Evolutionary conservation across 345 rosid species (phyloP).

Genomic region (Hibiscus tridactylites): DNA sequence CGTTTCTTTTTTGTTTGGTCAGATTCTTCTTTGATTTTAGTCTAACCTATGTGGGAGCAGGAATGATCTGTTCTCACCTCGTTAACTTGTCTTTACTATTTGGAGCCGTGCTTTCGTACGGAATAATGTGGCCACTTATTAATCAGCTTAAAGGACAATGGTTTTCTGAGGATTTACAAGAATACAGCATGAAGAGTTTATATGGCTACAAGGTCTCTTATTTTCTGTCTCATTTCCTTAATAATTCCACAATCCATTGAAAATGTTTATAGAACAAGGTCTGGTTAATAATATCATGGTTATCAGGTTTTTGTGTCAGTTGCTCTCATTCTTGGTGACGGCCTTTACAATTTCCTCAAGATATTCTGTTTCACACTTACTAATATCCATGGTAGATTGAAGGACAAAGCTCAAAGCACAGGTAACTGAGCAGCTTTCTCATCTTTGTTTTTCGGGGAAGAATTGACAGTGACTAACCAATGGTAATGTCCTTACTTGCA

Average conservation of each 20-base stretch:
- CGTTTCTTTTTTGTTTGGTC: neutral
- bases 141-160: slow-evolving; percentile 61
- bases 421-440: slow-evolving; percentile 8
- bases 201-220: slow-evolving; percentile 84
- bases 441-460: neutral
- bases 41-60: slow-evolving; percentile 81
- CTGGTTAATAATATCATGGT: neutral
- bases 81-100: slow-evolving; percentile 78
- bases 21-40: slow-evolving; percentile 88
- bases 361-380: slow-evolving; percentile 39
- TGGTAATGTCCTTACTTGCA: neutral
- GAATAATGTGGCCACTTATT: slow-evolving; percentile 90
- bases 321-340: slow-evolving; percentile 85
- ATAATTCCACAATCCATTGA: neutral
- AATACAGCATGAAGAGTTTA: slow-evolving; percentile 75
- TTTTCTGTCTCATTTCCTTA: neutral
- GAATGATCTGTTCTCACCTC: slow-evolving; percentile 88
- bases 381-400: slow-evolving; percentile 40
- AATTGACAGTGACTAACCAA: neutral
- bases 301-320: slow-evolving; percentile 65
- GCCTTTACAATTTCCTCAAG: slow-evolving; percentile 81
- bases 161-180: slow-evolving; percentile 53
- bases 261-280: neutral
- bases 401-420: slow-evolving; percentile 26
- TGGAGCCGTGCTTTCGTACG: slow-evolving; percentile 77